A percentile compares a stretch with the other conserved stretches of the same genome.
phyloP scores from a whole-genome alignment of 75 land plant genomes.

The Larix kaempferi region DNA sequence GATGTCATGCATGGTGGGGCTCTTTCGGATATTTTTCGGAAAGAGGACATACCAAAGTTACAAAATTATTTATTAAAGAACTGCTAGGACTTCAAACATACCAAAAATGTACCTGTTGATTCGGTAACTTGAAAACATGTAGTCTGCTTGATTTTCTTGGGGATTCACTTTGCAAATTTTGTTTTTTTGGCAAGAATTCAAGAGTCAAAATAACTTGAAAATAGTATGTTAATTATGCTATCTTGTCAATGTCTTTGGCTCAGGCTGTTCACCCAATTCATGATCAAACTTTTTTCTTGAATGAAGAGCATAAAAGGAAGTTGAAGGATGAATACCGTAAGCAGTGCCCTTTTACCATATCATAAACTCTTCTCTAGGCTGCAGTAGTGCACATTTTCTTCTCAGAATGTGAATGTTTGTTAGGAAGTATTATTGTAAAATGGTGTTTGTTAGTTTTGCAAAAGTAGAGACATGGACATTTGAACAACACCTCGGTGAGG shows the following conservation, averaged over 20 bases:
- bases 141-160: no score
- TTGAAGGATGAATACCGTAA: slow-evolving; percentile 18
- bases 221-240: no score
- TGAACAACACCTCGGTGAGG: slow-evolving; percentile 82
- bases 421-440: not conserved
- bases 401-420: not conserved
- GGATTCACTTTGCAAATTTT: no score
- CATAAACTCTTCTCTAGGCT: not conserved
- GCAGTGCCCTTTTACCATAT: not conserved
- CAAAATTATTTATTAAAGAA: no score
- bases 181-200: no score
- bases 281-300: slow-evolving; percentile 67
- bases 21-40: no score
- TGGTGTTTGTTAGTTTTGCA: slow-evolving; percentile 16
- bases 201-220: no score
- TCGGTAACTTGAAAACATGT: no score
- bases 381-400: not conserved
- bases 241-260: not conserved
- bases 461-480: slow-evolving; percentile 93
- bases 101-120: no score
- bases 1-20: no score
- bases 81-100: no score
- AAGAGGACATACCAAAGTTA: no score
- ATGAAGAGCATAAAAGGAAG: slow-evolving; percentile 57
- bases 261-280: slow-evolving; percentile 77